Conservation (phyloP, 176 grass and related monocot species). For the Musa troglodytarum region DNA sequence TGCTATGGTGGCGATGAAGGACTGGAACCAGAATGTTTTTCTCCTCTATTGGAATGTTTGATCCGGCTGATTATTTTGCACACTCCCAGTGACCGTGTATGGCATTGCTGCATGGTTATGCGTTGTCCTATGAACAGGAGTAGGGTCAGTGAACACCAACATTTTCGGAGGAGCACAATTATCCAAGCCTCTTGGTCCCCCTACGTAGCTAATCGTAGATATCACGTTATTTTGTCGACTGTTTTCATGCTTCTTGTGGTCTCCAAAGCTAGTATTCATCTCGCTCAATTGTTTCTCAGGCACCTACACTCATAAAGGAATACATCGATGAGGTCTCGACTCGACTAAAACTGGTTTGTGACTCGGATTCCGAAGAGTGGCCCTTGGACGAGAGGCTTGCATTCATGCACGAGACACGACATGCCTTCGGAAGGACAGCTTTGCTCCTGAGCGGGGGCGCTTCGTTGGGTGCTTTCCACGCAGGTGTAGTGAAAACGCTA, state of each 20-base stretch:
- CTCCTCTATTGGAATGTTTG: too few relatives aligned
- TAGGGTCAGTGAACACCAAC: too few relatives aligned
- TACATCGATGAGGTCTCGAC: slow-evolving; percentile 88
- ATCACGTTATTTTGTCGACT: not conserved
- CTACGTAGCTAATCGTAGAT: not conserved
- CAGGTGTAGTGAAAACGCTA: slow-evolving; percentile 77
- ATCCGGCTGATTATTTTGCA: too few relatives aligned
- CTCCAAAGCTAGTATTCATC: not conserved
- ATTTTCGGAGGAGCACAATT: not conserved
- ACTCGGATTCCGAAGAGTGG: slow-evolving; percentile 69
- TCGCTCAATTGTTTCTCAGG: slow-evolving; percentile 15
- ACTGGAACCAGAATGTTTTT: too few relatives aligned
- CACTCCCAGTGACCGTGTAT: too few relatives aligned
- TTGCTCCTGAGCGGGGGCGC: slow-evolving; percentile 81
- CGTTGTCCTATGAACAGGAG: too few relatives aligned
- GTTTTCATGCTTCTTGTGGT: not conserved
- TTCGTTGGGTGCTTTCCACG: slow-evolving; percentile 73
- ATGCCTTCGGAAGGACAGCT: slow-evolving; percentile 80
- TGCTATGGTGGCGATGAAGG: too few relatives aligned
- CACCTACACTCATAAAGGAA: slow-evolving; percentile 79
- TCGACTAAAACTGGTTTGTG: slow-evolving; percentile 78
- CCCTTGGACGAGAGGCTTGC: slow-evolving; percentile 75
- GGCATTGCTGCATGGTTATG: too few relatives aligned
- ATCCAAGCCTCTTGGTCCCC: not conserved
- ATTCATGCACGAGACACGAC: slow-evolving; percentile 86